Conservation (phyloP, 768 basidiomycete genomes). For the Trametes cinnabarina region DNA sequence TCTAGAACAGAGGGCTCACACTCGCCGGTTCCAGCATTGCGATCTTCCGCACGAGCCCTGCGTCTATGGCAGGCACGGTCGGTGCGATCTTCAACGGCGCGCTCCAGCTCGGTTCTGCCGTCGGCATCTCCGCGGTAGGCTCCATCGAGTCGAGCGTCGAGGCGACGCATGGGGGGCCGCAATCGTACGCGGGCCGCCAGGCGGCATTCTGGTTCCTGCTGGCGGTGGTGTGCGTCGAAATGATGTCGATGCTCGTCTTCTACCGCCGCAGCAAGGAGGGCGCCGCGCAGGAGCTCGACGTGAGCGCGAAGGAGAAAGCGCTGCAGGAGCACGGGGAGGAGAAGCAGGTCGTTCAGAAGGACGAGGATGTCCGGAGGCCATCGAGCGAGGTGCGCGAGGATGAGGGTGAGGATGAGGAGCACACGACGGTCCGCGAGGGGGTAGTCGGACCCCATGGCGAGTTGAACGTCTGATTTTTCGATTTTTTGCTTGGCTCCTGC, state of each 20-base stretch:
- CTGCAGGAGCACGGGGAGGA: not conserved
- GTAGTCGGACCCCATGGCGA: not conserved
- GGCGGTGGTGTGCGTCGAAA: constrained; percentile 33
- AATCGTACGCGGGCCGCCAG: constrained; percentile 39
- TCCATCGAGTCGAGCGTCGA: constrained; percentile 49
- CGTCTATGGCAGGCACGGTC: constrained; percentile 50
- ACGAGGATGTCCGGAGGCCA: not conserved
- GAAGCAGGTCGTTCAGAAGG: constrained; percentile 3
- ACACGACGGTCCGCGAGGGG: not conserved
- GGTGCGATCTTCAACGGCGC: constrained; percentile 57
- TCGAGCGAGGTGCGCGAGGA: not conserved
- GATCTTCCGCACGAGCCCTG: constrained; percentile 47
- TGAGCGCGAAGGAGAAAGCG: not conserved
- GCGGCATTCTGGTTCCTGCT: constrained; percentile 38
- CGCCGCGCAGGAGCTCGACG: constrained; percentile 2
- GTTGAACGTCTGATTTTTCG: not conserved
- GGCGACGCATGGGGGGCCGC: constrained; percentile 30
- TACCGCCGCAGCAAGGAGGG: constrained; percentile 27
- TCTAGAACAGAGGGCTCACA: too few relatives aligned
- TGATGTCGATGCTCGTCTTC: constrained; percentile 35
- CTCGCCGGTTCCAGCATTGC: constrained; percentile 39
- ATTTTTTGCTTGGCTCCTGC: not conserved
- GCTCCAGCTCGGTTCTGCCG: constrained; percentile 51
- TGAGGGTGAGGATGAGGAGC: not conserved
- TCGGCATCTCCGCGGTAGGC: constrained; percentile 47